These are phyloP conservation scores for Zopfochytrium polystomum DNA, from an alignment of 371 early-diverging fungal genomes.

Conservation along the genomic window DNA sequence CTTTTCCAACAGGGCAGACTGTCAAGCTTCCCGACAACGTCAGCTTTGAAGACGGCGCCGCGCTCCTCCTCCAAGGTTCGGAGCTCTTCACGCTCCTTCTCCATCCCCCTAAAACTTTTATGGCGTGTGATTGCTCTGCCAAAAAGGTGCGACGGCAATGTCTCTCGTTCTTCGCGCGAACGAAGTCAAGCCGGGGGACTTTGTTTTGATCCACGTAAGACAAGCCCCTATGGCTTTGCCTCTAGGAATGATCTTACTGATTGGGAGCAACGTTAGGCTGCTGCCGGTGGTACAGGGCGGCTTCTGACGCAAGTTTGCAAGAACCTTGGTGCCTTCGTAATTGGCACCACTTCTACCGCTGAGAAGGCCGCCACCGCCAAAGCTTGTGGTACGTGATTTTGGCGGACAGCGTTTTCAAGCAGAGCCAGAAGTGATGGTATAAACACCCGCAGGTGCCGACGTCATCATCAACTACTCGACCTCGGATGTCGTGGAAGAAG, in stretches of 20 bases:
- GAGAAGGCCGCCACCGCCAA: conserved; percentile 76
- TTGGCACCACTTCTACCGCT: conserved; percentile 81
- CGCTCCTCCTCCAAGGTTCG: conserved; percentile 50
- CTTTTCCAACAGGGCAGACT: conserved; percentile 25
- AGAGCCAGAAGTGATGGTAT: neutral
- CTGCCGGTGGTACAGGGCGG: conserved; percentile 85
- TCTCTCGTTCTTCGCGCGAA: conserved; percentile 72
- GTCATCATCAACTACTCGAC: conserved; percentile 70
- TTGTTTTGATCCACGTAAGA: conserved; percentile 69
- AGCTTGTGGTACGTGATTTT: conserved; percentile 29
- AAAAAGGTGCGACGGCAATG: conserved; percentile 78
- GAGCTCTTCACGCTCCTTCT: no score
- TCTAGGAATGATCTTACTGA: neutral
- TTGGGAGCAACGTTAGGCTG: conserved; percentile 53
- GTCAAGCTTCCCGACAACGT: conserved; percentile 59
- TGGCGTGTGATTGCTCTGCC: no score
- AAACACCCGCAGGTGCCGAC: conserved; percentile 59
- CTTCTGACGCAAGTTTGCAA: conserved; percentile 69
- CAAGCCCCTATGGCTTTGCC: neutral
- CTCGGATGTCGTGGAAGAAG: conserved; percentile 62
- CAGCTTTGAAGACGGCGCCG: conserved; percentile 63
- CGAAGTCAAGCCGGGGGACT: conserved; percentile 71
- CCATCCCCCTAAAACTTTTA: no score
- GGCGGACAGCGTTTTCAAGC: neutral
- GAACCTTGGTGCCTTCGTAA: conserved; percentile 78